A percentile compares a stretch with the other conserved stretches of the same genome.
These are phyloP conservation scores for Oryza longistaminata DNA, from an alignment of 176 grass and related monocot species.

Conservation along the genomic window DNA sequence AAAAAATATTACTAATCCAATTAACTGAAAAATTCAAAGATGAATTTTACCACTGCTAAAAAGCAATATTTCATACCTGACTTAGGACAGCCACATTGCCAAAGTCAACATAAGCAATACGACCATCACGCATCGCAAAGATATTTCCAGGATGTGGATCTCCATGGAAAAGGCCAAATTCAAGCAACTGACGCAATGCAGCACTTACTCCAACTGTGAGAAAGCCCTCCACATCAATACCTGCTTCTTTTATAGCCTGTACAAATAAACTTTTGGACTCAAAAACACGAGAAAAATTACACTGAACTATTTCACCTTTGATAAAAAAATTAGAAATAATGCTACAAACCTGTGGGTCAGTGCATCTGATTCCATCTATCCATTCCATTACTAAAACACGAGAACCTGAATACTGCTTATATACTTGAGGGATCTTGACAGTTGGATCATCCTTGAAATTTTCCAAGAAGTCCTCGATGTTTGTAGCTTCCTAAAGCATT, in stretches of 20 bases:
- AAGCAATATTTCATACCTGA: slow-evolving; percentile 50
- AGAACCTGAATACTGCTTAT: slow-evolving; percentile 76
- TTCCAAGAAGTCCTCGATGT: slow-evolving; percentile 94
- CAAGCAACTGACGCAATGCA: slow-evolving; percentile 83
- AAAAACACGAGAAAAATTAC: slow-evolving; percentile 27
- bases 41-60: background rate
- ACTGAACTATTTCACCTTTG: slow-evolving; percentile 24
- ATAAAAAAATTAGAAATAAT: slow-evolving; percentile 23
- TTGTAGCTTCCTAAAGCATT: slow-evolving; percentile 80
- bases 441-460: slow-evolving; percentile 97
- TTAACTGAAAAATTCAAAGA: background rate
- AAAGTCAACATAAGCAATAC: slow-evolving; percentile 99
- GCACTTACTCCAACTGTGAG: slow-evolving; percentile 97
- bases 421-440: slow-evolving; percentile 96
- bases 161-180: slow-evolving; percentile 99
- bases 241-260: slow-evolving; percentile 89
- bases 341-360: slow-evolving; percentile 77
- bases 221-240: slow-evolving; percentile 92
- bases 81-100: slow-evolving; percentile 98
- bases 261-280: slow-evolving; percentile 36
- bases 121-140: slow-evolving; percentile 97
- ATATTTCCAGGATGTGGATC: slow-evolving; percentile 99
- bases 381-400: slow-evolving; percentile 98
- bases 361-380: slow-evolving; percentile 98
- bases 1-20: slow-evolving; percentile 1